Base-by-base conservation (phyloP, 805 yeast genomes). In the Debaryomyces hansenii region DNA sequence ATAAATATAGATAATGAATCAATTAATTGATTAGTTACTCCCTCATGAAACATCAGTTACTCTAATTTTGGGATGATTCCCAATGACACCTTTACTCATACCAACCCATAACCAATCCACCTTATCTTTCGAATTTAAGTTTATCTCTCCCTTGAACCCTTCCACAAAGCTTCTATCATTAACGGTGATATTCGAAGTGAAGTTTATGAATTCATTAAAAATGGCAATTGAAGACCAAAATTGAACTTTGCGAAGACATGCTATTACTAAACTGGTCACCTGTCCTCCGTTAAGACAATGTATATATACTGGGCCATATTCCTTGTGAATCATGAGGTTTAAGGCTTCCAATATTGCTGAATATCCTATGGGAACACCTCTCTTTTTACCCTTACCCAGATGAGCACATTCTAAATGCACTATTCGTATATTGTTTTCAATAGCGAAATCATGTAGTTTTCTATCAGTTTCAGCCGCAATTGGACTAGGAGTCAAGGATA, bases 221-320 rank as follows among this genome's bases (percentile, higher is more conserved):
- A 92, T 90, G 0, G 97, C 84, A 2, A 90, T 88, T 5, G 87
- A 79, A 8, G 94, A 84, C 99, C 99, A 94, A 55, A 85, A 82
- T 20, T 89, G 86, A 15, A 87, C 67, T 54, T 87, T 87, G 31
- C 99, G 68, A 33, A 90, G 67, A 61, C 97, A 90, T 4, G 97
- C 98, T 20, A 92, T 78, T 1, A 89, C 82, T 39, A 94, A 70
- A 20, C 92, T 81, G 0, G 96, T 88, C 2, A 88, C 85, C 52
- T 89, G 90, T 8, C 96, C 90, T 0, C 97, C 98, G 59, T 90
- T 91, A 20, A 84, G 69, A 63, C 98, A 92, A 64, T 92, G 97
- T 4, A 92, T 63, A 60, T 87, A 91, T 1, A 86, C 70, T 0
- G 97, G 96, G 9, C 84, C 79, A 52, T 75, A 69, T 15, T 77